Percentiles rank a stretch among this genome's conserved stretches.
Conservation (phyloP, 2,329 filamentous ascomycete species). For the Fusarium sp. region DNA sequence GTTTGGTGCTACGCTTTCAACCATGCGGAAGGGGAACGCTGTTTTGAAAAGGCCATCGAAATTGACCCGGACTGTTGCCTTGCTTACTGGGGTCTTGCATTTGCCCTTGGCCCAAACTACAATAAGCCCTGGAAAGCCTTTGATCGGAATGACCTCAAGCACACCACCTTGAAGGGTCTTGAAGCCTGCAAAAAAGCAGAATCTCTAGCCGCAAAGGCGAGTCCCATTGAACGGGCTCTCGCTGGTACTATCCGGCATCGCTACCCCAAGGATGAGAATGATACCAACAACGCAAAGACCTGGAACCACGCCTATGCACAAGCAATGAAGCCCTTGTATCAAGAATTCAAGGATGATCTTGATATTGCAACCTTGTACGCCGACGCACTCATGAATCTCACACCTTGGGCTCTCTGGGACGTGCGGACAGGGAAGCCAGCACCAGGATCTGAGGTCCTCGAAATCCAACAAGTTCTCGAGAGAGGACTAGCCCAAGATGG, state of each 20-base stretch:
- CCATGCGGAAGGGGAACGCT: constrained; percentile 73
- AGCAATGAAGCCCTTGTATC: constrained; percentile 53
- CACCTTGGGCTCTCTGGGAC: constrained; percentile 59
- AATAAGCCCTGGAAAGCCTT: constrained; percentile 75
- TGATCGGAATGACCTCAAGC: constrained; percentile 41
- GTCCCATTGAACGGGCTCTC: constrained; percentile 69
- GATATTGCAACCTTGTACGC: constrained; percentile 51
- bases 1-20: constrained; percentile 80
- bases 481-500: constrained; percentile 61
- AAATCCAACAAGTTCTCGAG: constrained; percentile 54
- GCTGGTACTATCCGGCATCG: constrained; percentile 72
- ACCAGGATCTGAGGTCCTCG: constrained; percentile 51
- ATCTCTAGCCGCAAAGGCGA: constrained; percentile 28
- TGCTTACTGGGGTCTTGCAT: constrained; percentile 77
- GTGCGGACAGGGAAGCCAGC: constrained; percentile 52
- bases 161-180: constrained; percentile 32
- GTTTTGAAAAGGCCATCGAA: constrained; percentile 69
- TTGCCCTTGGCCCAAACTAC: constrained; percentile 77
- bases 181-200: constrained; percentile 34
- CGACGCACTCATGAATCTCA: constrained; percentile 60
- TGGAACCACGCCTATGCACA: constrained; percentile 51
- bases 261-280: constrained; percentile 65
- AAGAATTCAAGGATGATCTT: constrained; percentile 54
- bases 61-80: constrained; percentile 68
- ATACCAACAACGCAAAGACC: constrained; percentile 58